Evolutionary conservation across 2,329 filamentous ascomycete genomes (phyloP).

Genomic region (Sporothrix pallida): DNA sequence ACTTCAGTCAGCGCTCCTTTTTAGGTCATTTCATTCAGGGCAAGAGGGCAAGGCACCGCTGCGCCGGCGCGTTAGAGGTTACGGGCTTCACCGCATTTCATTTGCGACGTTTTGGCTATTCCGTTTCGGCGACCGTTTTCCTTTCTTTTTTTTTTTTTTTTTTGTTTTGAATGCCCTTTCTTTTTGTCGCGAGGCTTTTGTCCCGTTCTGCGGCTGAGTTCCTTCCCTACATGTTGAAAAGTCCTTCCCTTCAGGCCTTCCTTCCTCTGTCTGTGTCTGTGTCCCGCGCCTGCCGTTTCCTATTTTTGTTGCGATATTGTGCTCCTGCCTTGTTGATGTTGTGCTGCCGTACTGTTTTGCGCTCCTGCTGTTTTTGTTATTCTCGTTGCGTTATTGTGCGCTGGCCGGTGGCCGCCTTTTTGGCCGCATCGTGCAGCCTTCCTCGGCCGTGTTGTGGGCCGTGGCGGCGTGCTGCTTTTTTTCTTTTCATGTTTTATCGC

Average conservation of each 20-base stretch:
- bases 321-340: neutral
- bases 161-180: too few relatives aligned
- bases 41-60: neutral
- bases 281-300: constrained; percentile 23
- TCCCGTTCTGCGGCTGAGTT: constrained; percentile 3
- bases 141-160: neutral
- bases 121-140: constrained; percentile 17
- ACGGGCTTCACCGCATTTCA: constrained; percentile 17
- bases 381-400: constrained; percentile 4
- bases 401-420: constrained; percentile 26
- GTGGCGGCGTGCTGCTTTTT: neutral
- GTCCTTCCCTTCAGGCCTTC: neutral
- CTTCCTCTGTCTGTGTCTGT: neutral
- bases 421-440: constrained; percentile 26
- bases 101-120: neutral
- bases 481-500: neutral
- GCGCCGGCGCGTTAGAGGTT: neutral
- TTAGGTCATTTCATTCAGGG: neutral
- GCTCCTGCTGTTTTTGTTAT: neutral
- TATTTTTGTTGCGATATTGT: neutral
- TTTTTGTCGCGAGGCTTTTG: neutral
- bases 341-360: neutral
- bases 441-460: constrained; percentile 18
- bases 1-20: neutral
- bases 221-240: constrained; percentile 8